These are phyloP conservation scores for Phytophthora cactorum DNA, from an alignment of 352 stramenopile species.

Conservation along the genomic window DNA sequence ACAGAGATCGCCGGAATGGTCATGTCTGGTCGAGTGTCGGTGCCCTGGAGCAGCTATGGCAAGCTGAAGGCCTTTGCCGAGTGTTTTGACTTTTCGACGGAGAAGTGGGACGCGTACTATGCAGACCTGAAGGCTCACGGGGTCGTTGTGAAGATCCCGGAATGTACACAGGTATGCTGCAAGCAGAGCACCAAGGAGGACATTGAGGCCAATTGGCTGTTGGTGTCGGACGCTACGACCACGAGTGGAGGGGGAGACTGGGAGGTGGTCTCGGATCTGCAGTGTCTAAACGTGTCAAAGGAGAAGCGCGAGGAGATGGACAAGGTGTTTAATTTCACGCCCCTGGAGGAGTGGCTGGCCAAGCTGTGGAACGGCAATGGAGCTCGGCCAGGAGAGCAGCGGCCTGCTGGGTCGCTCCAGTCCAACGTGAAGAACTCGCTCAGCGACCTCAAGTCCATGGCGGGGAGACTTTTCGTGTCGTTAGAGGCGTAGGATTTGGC, in stretches of 20 bases:
- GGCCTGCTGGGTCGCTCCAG: conserved; percentile 39
- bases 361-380: conserved; percentile 58
- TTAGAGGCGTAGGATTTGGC: conserved; percentile 32
- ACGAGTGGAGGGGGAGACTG: conserved; percentile 57
- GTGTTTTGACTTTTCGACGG: conserved; percentile 85
- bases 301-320: conserved; percentile 73
- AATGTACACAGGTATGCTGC: conserved; percentile 72
- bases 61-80: conserved; percentile 87
- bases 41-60: conserved; percentile 83
- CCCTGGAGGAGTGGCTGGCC: conserved; percentile 74
- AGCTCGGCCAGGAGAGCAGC: conserved; percentile 14
- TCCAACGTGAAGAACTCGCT: conserved; percentile 64
- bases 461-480: conserved; percentile 59
- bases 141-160: conserved; percentile 24
- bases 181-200: conserved; percentile 71
- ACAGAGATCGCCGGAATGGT: conserved; percentile 84
- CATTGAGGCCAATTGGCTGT: conserved; percentile 85
- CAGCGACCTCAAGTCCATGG: conserved; percentile 63
- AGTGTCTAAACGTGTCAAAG: conserved; percentile 60
- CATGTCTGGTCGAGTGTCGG: conserved; percentile 85
- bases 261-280: conserved; percentile 75
- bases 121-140: conserved; percentile 43
- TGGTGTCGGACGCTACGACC: conserved; percentile 72
- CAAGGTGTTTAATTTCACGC: conserved; percentile 53
- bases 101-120: conserved; percentile 87